phyloP scores from a whole-genome alignment of 768 basidiomycete genomes.

The Cyclocybe cylindracea region DNA sequence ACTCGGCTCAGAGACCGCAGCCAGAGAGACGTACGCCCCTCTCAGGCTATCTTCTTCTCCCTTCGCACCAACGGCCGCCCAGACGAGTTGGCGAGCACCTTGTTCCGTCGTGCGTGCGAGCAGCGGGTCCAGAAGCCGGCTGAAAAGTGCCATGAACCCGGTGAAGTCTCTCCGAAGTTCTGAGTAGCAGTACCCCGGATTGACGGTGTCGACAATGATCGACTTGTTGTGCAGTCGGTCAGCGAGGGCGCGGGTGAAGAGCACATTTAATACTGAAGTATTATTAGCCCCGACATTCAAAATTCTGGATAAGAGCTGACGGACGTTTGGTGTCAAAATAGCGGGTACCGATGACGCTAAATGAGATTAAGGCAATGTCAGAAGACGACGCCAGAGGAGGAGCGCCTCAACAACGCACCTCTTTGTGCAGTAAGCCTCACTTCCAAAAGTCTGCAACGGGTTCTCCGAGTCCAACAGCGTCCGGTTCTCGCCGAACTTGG shows the following conservation, averaged over 20 bases:
- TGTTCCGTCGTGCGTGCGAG: slow-evolving; percentile 37
- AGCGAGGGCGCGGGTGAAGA: slow-evolving; percentile 37
- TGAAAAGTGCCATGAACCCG: slow-evolving; percentile 11
- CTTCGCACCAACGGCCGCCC: slow-evolving; percentile 27
- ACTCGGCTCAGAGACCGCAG: slow-evolving; percentile 11
- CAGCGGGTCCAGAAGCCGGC: slow-evolving; percentile 29
- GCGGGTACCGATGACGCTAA: background rate
- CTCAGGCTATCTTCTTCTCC: slow-evolving; percentile 22
- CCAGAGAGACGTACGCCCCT: slow-evolving; percentile 14
- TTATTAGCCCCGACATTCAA: too few species aligned
- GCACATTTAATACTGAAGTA: slow-evolving; percentile 36
- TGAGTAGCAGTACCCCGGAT: slow-evolving; percentile 43
- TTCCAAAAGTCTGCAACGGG: slow-evolving; percentile 30
- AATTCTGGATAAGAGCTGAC: background rate
- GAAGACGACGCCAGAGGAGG: too few species aligned
- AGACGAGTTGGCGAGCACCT: slow-evolving; percentile 34
- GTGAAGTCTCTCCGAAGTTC: slow-evolving; percentile 27
- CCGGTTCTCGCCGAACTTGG: slow-evolving; percentile 18
- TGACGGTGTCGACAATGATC: slow-evolving; percentile 35
- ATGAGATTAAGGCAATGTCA: background rate
- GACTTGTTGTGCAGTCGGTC: slow-evolving; percentile 27
- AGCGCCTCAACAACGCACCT: too few species aligned
- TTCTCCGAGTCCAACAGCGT: slow-evolving; percentile 24
- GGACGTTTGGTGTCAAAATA: slow-evolving; percentile 11
- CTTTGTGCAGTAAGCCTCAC: slow-evolving; percentile 12